Base-by-base conservation (phyloP, 345 rosid genomes). In the Salix dunnii region DNA sequence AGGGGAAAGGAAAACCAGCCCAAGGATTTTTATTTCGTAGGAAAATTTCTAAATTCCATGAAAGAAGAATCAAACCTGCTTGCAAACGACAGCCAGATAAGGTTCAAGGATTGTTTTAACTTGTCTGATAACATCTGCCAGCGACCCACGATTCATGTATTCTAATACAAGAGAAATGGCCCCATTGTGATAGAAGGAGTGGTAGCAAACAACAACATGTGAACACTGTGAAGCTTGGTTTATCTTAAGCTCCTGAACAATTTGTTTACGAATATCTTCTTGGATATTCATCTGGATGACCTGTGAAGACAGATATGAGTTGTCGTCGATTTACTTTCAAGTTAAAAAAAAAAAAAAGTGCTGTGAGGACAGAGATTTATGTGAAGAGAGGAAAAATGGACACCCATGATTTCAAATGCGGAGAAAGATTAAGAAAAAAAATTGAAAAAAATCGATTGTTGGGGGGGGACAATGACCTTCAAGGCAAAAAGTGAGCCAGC, bases 71-170 rank as follows among this genome's bases (percentile, higher is more conserved):
- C 49, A 67, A 72, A 93, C 99, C 97, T 92, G 97, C 82, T 90
- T 91, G 83, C 87, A 87, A 71, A 95, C 93, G 81, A 87, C 94
- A 65, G 97, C 88, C 72, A 94, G 89, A 82, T 83, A 83, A 51
- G 87, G 72, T 75, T 93, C 98, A 62, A 93, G 94, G 69, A 93
- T 90, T 77, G 88, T 78, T 82, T 77, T 86, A 43, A 91, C 97
- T 64, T 85, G 88, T 78, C 79, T 91, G 69, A 91, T 88, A 76
- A 93, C 87, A 80, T 93, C 98, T 27, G 89, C 94, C 61, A 93
- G 84, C 51, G 98, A 93, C 72, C 98, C 98, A 6, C 97, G 97
- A 78, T 93, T 94, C 98, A 93, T 93, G 79, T 93, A 93, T 81
- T 93, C 98, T 81, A 93, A 86, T 77, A 93, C 90, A 27, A 93